Evolutionary conservation across 352 stramenopile genomes (phyloP).

Genomic region (Pythium aphanidermatum): DNA sequence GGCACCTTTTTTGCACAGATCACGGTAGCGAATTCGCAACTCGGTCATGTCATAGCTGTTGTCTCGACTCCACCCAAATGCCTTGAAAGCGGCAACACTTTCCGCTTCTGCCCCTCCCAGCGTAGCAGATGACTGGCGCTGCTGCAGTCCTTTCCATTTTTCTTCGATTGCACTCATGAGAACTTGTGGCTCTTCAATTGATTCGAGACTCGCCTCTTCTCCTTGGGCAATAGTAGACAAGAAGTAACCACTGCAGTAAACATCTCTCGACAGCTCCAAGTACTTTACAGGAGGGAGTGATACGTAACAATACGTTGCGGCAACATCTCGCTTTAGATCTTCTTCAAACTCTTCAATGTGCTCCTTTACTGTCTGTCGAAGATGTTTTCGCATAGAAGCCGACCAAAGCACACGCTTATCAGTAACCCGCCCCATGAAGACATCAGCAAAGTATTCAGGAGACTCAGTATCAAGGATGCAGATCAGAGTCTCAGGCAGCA

Average conservation of each 20-base stretch:
- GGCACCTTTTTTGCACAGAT: conserved; percentile 44
- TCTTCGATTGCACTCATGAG: conserved; percentile 76
- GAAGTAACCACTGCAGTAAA: conserved; percentile 75
- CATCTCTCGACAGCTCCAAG: conserved; percentile 58
- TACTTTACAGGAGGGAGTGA: conserved; percentile 66
- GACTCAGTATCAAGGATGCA: conserved; percentile 55
- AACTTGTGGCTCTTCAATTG: conserved; percentile 68
- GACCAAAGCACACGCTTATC: conserved; percentile 76
- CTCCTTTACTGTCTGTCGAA: conserved; percentile 67
- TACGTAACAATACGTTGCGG: conserved; percentile 50
- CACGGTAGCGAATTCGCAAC: conserved; percentile 53
- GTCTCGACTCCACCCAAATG: conserved; percentile 61
- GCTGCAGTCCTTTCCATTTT: conserved; percentile 56
- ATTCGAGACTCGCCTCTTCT: conserved; percentile 41
- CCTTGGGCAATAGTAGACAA: conserved; percentile 59
- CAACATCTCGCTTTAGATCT: conserved; percentile 43
- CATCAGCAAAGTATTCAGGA: conserved; percentile 54
- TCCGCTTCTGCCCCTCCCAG: conserved; percentile 32
- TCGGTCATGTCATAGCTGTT: conserved; percentile 37
- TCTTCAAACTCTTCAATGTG: conserved; percentile 69
- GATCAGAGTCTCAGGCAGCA: conserved; percentile 73
- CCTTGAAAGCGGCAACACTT: conserved; percentile 45
- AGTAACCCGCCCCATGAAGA: conserved; percentile 44
- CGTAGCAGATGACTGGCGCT: conserved; percentile 33
- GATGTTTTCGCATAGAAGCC: conserved; percentile 53